Base-by-base conservation (phyloP, 2,329 filamentous ascomycete species). In the Neoascochyta sp. region DNA sequence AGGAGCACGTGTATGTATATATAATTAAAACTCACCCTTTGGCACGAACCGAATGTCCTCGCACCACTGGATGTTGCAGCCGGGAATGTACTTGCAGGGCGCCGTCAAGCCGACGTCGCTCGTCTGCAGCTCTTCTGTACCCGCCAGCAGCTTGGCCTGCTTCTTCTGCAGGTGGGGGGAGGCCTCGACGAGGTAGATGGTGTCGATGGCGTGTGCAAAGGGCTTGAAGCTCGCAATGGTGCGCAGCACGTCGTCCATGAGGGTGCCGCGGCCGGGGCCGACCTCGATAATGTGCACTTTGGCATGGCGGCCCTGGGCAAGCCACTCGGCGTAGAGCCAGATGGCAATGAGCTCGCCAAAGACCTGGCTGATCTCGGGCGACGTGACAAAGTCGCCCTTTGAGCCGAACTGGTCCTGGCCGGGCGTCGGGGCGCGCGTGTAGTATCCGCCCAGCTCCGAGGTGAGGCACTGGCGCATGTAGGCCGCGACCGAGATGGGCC, bases 381-480 rank as follows among this genome's bases (percentile, higher is more conserved):
- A 95, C 0, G 92, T 98, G 29, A 96, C 83, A 57, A 98, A 98
- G 64, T 98, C 92, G 15, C 92, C 92, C 54, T 86, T 85, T 32
- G 77, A 70, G n/a, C 92, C 92, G 51, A 98, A 98, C 43, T 90
- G 89, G 56, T 95, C 89, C 25, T 81, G 76, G 12, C 75, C 80
- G 37, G 78, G 66, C 32, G 74, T 72, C 31, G 74, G 73, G 23
- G 81, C 74, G 14, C 80, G 77, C 4, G 88, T 96, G 66, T 98
- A 98, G 68, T 98, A 98, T 31, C 92, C 92, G 36, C 87, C 88
- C 21, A 87, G 68, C 39, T 92, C 86, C 8, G 86, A 85, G 1
- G 92, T 98, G 43, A 98, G 77, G 62, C 90, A 95, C 81, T 96
- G 94, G 59, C 92, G 89, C 92, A 98, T 98, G 63, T 89, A 98